Conservation (phyloP, 164 flowering plant genomes). For the Stephania cephalantha region DNA sequence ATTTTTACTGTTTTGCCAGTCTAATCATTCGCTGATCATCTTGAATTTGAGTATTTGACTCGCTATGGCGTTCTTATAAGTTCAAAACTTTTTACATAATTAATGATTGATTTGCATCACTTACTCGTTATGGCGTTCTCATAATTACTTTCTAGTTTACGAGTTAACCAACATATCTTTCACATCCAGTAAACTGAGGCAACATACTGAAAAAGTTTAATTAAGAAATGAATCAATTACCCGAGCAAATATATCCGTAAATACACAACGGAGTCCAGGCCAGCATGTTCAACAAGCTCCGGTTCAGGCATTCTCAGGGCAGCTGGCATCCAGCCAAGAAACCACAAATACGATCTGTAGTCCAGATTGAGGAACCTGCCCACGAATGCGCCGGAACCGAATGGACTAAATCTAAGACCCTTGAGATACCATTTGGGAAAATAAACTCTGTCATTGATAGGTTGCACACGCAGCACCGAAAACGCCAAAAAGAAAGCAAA, state of each 20-base stretch:
- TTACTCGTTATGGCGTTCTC: neutral
- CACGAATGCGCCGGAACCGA: conserved; percentile 17
- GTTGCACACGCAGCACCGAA: conserved; percentile 21
- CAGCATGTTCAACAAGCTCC: conserved; percentile 27
- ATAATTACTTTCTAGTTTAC: neutral
- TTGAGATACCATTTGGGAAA: conserved; percentile 29
- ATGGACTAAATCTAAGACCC: conserved; percentile 24
- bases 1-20: neutral
- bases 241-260: conserved; percentile 24
- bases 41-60: neutral
- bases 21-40: neutral
- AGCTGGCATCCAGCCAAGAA: conserved; percentile 24
- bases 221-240: conserved; percentile 9
- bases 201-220: neutral
- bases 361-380: conserved; percentile 21
- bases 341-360: conserved; percentile 15
- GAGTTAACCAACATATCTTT: neutral
- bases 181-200: neutral
- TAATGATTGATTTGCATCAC: neutral
- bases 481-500: conserved; percentile 22
- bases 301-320: conserved; percentile 28
- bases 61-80: neutral
- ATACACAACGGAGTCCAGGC: conserved; percentile 26
- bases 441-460: conserved; percentile 24
- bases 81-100: neutral